Conservation (phyloP, 768 basidiomycete genomes). For the Rhodotorula graminis region DNA sequence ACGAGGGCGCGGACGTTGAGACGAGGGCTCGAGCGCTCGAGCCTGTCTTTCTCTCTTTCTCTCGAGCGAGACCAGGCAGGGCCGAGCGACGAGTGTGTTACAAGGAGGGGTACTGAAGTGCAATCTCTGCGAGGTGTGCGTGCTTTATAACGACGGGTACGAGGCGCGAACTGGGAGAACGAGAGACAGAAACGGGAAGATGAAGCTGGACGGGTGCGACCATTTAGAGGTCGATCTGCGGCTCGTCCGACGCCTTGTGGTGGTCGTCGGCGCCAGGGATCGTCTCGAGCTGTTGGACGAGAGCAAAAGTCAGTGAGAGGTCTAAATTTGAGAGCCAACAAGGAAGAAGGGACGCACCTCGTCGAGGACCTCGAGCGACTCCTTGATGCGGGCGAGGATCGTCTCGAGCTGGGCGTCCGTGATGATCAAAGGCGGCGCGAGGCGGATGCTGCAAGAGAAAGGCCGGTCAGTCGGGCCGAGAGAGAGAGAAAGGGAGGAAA, state of each 20-base stretch:
- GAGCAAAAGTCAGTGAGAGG: no score
- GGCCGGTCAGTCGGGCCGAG: background rate
- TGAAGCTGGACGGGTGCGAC: background rate
- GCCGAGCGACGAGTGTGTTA: no score
- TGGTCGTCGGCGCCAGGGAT: constrained; percentile 37
- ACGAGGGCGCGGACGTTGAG: no score
- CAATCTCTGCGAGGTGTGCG: no score
- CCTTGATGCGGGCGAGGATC: constrained; percentile 68
- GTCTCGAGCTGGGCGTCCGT: constrained; percentile 74
- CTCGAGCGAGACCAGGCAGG: no score
- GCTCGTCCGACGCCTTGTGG: constrained; percentile 36
- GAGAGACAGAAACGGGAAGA: background rate
- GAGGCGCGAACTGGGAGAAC: background rate
- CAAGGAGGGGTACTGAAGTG: no score
- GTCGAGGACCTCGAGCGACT: constrained; percentile 76
- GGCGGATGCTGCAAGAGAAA: constrained; percentile 66
- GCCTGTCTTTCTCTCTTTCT: no score
- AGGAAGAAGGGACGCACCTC: constrained; percentile 49
- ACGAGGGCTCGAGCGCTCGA: no score
- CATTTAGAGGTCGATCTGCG: constrained; percentile 16
- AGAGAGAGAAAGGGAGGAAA: background rate
- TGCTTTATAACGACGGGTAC: background rate
- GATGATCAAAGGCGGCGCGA: constrained; percentile 93
- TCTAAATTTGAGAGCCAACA: no score
- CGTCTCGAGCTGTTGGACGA: constrained; percentile 24